These are phyloP conservation scores for Actinomucor elegans DNA, from an alignment of 371 early-diverging fungal genomes.

Conservation along the genomic window DNA sequence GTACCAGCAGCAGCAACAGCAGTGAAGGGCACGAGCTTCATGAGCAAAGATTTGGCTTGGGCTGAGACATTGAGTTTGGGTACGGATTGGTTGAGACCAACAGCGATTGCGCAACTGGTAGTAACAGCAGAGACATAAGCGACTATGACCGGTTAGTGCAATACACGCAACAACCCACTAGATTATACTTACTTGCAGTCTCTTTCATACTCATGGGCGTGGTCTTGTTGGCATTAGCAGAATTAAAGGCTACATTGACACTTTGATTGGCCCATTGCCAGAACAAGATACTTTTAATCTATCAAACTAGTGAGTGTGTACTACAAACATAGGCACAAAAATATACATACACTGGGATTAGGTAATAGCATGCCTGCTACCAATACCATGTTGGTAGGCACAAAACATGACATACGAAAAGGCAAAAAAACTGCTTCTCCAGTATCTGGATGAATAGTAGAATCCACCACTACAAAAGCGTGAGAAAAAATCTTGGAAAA, in stretches of 20 bases:
- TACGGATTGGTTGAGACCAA: constrained; percentile 66
- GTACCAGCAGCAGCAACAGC: constrained; percentile 85
- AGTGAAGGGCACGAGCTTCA: constrained; percentile 71
- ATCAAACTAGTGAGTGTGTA: too few species aligned
- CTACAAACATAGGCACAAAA: too few species aligned
- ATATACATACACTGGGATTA: constrained; percentile 70
- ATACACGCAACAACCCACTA: background rate
- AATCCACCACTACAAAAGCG: constrained; percentile 58
- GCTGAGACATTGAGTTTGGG: constrained; percentile 50
- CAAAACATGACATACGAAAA: constrained; percentile 84
- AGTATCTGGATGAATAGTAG: constrained; percentile 83
- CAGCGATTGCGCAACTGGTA: constrained; percentile 73
- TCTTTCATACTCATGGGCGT: constrained; percentile 72
- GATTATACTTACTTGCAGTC: constrained; percentile 57
- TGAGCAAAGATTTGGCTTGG: constrained; percentile 47
- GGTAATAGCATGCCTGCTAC: constrained; percentile 81
- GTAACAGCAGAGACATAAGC: constrained; percentile 77
- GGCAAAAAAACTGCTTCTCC: constrained; percentile 78
- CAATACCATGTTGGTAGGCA: constrained; percentile 82
- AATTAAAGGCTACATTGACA: constrained; percentile 86
- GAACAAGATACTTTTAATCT: constrained; percentile 70
- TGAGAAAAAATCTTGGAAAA: too few species aligned
- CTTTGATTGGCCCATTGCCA: constrained; percentile 89
- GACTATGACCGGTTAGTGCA: constrained; percentile 27
- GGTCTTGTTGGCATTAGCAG: constrained; percentile 83